These are phyloP conservation scores for Fistulifera pelliculosa DNA, from an alignment of 108 stramenopile species.

Conservation along the genomic window DNA sequence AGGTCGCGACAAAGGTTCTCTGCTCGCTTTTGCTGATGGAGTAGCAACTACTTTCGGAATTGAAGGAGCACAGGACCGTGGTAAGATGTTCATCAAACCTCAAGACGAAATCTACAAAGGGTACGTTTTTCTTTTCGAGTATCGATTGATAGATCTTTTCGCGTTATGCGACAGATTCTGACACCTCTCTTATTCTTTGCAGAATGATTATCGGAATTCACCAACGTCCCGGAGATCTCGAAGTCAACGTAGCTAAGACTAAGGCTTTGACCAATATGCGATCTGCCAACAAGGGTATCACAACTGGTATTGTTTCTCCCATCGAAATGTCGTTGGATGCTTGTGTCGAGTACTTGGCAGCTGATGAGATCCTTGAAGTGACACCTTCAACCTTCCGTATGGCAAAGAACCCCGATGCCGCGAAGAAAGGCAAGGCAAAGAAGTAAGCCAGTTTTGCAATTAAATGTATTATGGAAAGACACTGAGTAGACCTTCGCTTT, in stretches of 20 bases:
- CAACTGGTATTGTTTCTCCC: slow-evolving; percentile 82
- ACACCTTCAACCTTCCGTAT: slow-evolving; percentile 87
- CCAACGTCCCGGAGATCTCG: slow-evolving; percentile 94
- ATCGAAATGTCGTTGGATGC: slow-evolving; percentile 91
- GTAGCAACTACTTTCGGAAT: slow-evolving; percentile 85
- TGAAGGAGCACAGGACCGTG: slow-evolving; percentile 90
- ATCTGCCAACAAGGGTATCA: slow-evolving; percentile 91
- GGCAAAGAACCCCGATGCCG: slow-evolving; percentile 86
- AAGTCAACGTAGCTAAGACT: slow-evolving; percentile 95
- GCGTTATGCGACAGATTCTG: neutral
- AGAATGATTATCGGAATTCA: slow-evolving; percentile 88
- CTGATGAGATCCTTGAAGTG: slow-evolving; percentile 94
- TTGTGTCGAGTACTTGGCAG: slow-evolving; percentile 93
- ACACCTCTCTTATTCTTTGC: neutral
- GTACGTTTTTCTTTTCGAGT: slow-evolving; percentile 82
- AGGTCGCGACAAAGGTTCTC: slow-evolving; percentile 89
- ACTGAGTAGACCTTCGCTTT: too few species aligned
- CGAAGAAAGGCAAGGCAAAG: slow-evolving; percentile 40
- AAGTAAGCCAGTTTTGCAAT: slow-evolving; percentile 5
- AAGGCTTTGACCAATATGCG: slow-evolving; percentile 98
- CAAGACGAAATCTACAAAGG: slow-evolving; percentile 88
- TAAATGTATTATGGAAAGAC: too few species aligned
- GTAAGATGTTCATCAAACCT: slow-evolving; percentile 79
- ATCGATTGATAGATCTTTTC: neutral
- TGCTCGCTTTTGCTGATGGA: slow-evolving; percentile 92